phyloP scores from a whole-genome alignment of 202 grass and related monocot species.

The Setaria viridis region DNA sequence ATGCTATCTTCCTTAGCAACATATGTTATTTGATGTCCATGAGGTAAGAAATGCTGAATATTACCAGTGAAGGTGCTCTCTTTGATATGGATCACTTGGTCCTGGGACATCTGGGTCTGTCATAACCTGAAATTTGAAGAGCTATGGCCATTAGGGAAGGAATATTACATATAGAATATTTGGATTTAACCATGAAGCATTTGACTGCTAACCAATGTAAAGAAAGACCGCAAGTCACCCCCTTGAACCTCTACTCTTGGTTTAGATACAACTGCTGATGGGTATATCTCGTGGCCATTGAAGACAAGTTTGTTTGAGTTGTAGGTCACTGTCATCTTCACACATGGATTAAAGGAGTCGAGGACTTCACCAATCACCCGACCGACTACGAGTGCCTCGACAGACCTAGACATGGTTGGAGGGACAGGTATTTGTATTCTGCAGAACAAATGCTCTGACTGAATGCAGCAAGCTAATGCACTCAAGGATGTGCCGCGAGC shows the following conservation, averaged over 20 bases:
- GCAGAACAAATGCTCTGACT: slow-evolving; percentile 35
- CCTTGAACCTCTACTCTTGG: slow-evolving; percentile 74
- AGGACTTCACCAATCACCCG: slow-evolving; percentile 92
- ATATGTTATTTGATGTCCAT: slow-evolving; percentile 7
- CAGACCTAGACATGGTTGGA: slow-evolving; percentile 64
- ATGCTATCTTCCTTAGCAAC: slow-evolving; percentile 21
- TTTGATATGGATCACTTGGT: slow-evolving; percentile 81
- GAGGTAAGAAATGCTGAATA: slow-evolving; percentile 9
- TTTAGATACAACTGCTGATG: slow-evolving; percentile 61
- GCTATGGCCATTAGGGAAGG: slow-evolving; percentile 23
- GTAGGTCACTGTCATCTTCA: slow-evolving; percentile 85
- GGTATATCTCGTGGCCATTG: slow-evolving; percentile 86
- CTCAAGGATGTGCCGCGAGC: slow-evolving; percentile 16
- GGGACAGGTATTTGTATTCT: slow-evolving; percentile 20
- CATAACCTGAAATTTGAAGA: slow-evolving; percentile 71
- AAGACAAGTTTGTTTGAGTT: slow-evolving; percentile 73
- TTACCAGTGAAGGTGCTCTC: slow-evolving; percentile 90
- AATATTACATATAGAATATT: slow-evolving; percentile 14
- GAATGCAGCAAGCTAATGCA: slow-evolving; percentile 26
- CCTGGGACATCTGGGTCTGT: slow-evolving; percentile 89
- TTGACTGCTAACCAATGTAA: slow-evolving; percentile 70
- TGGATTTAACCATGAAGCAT: slow-evolving; percentile 9
- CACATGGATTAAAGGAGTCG: slow-evolving; percentile 71
- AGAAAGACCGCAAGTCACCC: slow-evolving; percentile 74
- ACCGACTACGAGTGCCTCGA: slow-evolving; percentile 71